Percentiles rank a stretch among this genome's conserved stretches.
phyloP scores from a whole-genome alignment of 306 rosid genomes.

The Vigna angularis region DNA sequence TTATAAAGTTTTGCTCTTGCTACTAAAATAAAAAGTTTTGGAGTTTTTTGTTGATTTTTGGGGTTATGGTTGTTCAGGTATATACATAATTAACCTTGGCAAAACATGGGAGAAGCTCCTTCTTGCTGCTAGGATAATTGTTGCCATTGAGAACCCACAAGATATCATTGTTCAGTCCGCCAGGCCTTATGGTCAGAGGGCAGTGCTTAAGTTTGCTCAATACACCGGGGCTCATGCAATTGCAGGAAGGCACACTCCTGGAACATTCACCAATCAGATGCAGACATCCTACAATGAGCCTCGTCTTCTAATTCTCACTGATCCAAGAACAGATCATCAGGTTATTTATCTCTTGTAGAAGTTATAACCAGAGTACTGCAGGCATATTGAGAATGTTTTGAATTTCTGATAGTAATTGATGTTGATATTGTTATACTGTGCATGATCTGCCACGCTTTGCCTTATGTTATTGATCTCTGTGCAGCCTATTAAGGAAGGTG shows the following conservation, averaged over 20 bases:
- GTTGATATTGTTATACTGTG: not conserved
- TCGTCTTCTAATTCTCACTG: slow-evolving; percentile 82
- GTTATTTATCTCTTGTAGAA: slow-evolving; percentile 45
- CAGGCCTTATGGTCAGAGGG: slow-evolving; percentile 83
- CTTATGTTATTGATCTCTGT: slow-evolving; percentile 27
- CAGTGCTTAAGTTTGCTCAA: slow-evolving; percentile 78
- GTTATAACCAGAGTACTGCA: not conserved
- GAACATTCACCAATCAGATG: slow-evolving; percentile 83
- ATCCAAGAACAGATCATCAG: slow-evolving; percentile 88
- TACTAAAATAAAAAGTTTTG: not conserved
- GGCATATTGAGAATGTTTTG: not conserved
- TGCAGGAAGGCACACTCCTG: slow-evolving; percentile 84
- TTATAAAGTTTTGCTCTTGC: not conserved
- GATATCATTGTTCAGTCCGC: slow-evolving; percentile 78
- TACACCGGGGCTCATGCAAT: slow-evolving; percentile 78
- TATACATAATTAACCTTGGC: slow-evolving; percentile 81
- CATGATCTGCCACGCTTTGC: not conserved
- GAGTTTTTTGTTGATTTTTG: slow-evolving; percentile 12
- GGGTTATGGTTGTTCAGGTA: slow-evolving; percentile 48
- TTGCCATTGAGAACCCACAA: slow-evolving; percentile 78
- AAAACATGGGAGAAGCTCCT: slow-evolving; percentile 80
- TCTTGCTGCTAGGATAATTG: slow-evolving; percentile 82
- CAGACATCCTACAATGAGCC: slow-evolving; percentile 85
- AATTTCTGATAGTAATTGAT: not conserved
- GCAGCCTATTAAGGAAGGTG: slow-evolving; percentile 89